Conservation (phyloP, 2,329 filamentous ascomycete species). For the Penicillium sp. region DNA sequence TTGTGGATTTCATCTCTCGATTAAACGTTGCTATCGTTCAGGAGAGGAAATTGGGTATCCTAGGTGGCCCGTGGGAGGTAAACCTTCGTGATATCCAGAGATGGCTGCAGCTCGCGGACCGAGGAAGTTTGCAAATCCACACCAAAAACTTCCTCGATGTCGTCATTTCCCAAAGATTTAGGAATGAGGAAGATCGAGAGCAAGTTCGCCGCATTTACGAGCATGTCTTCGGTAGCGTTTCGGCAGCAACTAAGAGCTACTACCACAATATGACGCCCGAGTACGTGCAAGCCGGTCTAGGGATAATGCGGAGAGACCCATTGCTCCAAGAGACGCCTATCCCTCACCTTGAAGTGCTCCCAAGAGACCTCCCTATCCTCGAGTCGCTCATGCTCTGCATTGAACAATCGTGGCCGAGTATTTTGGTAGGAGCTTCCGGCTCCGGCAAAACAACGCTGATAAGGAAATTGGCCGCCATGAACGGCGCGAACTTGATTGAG, state of each 20-base stretch:
- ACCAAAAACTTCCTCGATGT: constrained; percentile 79
- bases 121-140: constrained; percentile 64
- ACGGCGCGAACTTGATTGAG: constrained; percentile 76
- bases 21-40: constrained; percentile 74
- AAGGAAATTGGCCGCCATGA: constrained; percentile 76
- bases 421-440: constrained; percentile 83
- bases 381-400: constrained; percentile 89
- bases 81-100: constrained; percentile 88
- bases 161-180: constrained; percentile 86
- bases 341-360: constrained; percentile 41
- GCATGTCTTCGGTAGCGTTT: constrained; percentile 61
- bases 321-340: constrained; percentile 42
- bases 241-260: constrained; percentile 60
- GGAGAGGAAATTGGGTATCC: constrained; percentile 57
- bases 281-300: constrained; percentile 80
- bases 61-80: constrained; percentile 89
- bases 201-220: constrained; percentile 70
- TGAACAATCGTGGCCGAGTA: constrained; percentile 84
- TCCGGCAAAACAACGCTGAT: constrained; percentile 85
- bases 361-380: constrained; percentile 66
- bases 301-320: constrained; percentile 66
- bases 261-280: constrained; percentile 71
- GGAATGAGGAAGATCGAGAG: constrained; percentile 69
- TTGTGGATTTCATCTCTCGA: constrained; percentile 81
- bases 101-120: constrained; percentile 77